Evolutionary conservation across 23 red algal species (phyloP).

Genomic region (Pyropia yezoensis): DNA sequence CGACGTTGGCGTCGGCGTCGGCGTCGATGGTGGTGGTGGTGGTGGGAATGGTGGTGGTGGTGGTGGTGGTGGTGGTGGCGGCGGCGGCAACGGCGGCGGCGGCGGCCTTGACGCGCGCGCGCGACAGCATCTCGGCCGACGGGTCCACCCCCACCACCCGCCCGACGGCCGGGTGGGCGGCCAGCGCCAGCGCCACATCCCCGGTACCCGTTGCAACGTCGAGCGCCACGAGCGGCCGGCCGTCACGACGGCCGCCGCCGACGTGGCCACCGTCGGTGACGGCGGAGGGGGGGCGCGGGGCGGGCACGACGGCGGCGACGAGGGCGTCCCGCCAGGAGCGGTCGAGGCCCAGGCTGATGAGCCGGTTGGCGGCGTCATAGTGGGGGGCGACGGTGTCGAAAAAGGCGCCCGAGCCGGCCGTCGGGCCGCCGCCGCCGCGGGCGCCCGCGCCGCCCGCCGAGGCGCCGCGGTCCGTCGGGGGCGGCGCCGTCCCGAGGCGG

Average conservation of each 20-base stretch:
- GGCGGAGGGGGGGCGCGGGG: background rate
- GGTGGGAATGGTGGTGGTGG: too few relatives aligned
- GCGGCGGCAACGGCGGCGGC: background rate
- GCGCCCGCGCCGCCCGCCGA: too few relatives aligned
- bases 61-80: background rate
- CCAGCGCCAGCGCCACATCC: slow-evolving; percentile 56
- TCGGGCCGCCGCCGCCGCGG: background rate
- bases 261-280: background rate
- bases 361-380: slow-evolving; percentile 79
- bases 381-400: slow-evolving; percentile 74
- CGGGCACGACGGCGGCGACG: slow-evolving; percentile 21
- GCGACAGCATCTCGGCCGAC: slow-evolving; percentile 56
- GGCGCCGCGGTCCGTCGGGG: too few relatives aligned
- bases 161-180: slow-evolving; percentile 23
- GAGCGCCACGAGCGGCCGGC: slow-evolving; percentile 11
- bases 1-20: too few relatives aligned
- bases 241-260: background rate
- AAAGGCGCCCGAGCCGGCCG: slow-evolving; percentile 61
- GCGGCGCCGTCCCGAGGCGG: too few relatives aligned
- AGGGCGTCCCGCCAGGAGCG: slow-evolving; percentile 22
- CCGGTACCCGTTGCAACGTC: slow-evolving; percentile 89
- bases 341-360: slow-evolving; percentile 72
- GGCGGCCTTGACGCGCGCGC: slow-evolving; percentile 11
- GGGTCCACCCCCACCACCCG: slow-evolving; percentile 57
- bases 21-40: too few relatives aligned